phyloP scores from a whole-genome alignment of 1,284 basidiomycete species.

The Boletus semigastroideus region DNA sequence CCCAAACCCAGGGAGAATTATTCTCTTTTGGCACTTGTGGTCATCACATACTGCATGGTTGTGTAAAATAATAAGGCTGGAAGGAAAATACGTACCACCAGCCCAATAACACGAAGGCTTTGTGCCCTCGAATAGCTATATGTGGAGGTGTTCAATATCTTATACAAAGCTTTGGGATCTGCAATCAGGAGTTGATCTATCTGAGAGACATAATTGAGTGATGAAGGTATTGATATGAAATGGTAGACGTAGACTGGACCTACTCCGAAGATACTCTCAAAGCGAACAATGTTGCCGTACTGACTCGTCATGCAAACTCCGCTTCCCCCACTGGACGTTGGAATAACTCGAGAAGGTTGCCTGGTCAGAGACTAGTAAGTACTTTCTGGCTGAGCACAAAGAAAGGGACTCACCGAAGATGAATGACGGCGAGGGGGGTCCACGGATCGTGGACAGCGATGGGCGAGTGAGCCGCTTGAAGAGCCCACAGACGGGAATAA shows the following conservation, averaged over 20 bases:
- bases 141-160: slow-evolving; percentile 28
- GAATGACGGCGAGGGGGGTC: slow-evolving; percentile 35
- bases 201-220: slow-evolving; percentile 5
- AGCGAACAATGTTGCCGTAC: slow-evolving; percentile 30
- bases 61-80: not conserved
- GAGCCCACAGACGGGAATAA: slow-evolving; percentile 15
- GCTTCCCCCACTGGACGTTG: slow-evolving; percentile 26
- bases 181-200: slow-evolving; percentile 26
- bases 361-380: slow-evolving; percentile 7
- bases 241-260: not conserved
- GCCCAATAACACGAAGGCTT: slow-evolving; percentile 24
- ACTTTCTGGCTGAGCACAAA: too few species aligned
- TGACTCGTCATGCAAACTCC: slow-evolving; percentile 32
- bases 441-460: slow-evolving; percentile 30
- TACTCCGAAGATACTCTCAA: slow-evolving; percentile 28
- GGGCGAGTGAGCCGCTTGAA: slow-evolving; percentile 12
- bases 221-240: not conserved
- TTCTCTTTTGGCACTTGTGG: slow-evolving; percentile 43
- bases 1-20: slow-evolving; percentile 44
- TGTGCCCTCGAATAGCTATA: too few species aligned
- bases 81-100: slow-evolving; percentile 34
- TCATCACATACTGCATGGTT: slow-evolving; percentile 32
- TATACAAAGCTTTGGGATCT: slow-evolving; percentile 44
- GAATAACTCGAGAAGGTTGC: slow-evolving; percentile 27
- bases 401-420: slow-evolving; percentile 24